Evolutionary conservation across 805 yeast genomes (phyloP).

Genomic region (Starmerella tilneyi): DNA sequence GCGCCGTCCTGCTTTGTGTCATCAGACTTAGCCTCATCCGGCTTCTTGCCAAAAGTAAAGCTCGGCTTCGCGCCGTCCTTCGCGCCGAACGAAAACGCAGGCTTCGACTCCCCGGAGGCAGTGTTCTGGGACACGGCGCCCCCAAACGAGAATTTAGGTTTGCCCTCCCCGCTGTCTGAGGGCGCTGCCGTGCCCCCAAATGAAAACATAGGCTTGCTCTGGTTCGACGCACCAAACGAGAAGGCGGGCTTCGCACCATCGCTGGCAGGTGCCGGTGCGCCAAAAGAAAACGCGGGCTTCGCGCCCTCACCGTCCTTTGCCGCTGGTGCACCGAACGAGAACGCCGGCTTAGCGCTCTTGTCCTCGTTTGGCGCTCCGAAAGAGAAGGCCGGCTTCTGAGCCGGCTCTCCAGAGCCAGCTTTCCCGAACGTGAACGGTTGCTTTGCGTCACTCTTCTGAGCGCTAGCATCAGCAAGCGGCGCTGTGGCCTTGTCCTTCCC

Average conservation of each 20-base stretch:
- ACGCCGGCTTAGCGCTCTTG: slow-evolving; percentile 18
- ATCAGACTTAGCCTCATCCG: neutral
- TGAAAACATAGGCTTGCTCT: slow-evolving; percentile 5
- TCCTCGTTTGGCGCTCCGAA: too few species aligned
- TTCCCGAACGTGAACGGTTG: slow-evolving; percentile 22
- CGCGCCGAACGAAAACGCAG: slow-evolving; percentile 13
- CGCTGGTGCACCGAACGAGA: slow-evolving; percentile 26
- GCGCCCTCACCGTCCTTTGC: slow-evolving; percentile 2
- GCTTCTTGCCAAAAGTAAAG: slow-evolving; percentile 11
- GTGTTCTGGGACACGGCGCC: too few species aligned
- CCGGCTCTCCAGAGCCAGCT: neutral
- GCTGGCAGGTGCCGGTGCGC: slow-evolving; percentile 14
- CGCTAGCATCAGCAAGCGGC: slow-evolving; percentile 13
- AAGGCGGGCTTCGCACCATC: slow-evolving; percentile 18
- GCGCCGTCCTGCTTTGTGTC: neutral
- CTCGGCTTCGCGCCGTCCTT: slow-evolving; percentile 12
- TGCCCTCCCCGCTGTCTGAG: slow-evolving; percentile 18
- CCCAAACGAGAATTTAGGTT: slow-evolving; percentile 15
- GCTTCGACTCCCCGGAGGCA: slow-evolving; percentile 13
- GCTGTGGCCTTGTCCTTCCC: slow-evolving; percentile 14
- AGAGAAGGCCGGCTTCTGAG: too few species aligned
- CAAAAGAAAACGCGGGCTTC: slow-evolving; percentile 30
- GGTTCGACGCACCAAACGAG: slow-evolving; percentile 16
- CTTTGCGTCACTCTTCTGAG: slow-evolving; percentile 7
- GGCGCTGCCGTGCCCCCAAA: slow-evolving; percentile 5